Base-by-base conservation (phyloP, 2,329 filamentous ascomycete species). In the Colletotrichum sp. region DNA sequence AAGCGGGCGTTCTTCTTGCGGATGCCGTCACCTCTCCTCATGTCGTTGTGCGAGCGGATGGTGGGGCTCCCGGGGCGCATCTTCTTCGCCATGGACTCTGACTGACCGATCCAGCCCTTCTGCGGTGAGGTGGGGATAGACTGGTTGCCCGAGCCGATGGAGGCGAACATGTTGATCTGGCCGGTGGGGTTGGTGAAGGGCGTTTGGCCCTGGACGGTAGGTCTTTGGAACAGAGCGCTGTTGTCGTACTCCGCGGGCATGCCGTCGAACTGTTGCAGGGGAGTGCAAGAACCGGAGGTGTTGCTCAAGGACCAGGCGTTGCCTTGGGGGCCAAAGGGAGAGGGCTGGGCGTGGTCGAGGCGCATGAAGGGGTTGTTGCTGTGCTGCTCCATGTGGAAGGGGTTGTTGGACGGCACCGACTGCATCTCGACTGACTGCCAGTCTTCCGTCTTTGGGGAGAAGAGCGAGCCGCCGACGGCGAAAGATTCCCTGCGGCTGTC, bases 1-100 rank as follows among this genome's bases (percentile, higher is more conserved):
- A 98, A 98, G 79, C 96, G 94, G 78, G 96, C 96, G 82, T 98
- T 99, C 94, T 98, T 98, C 92, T 99, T 99, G 81, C 97, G 92
- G 85, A 98, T 97, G 76, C 97, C 95, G 80, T 97, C 96, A 72
- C 95, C 92, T 79, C 95, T 91, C 77, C 92, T 90, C 84, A 95
- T 88, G 71, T 96, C 93, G 76, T 96, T 95, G 86, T 94, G 94
- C 79, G 91, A 94, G 82, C 92, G 91, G 84, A 94, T 90, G 71
- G 90, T 88, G 32, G 94, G 92, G 84, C 91, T 96, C 82, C 91
- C 91, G 56, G 92, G 90, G 38, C 86, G 89, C 89, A 94, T 92
- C 79, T 90, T 89, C 85, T 92, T 92, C 76, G 86, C 85, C 83
- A 90, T 86, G 66, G 85, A 83, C 78, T 89, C 88, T 74, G 86